Base-by-base conservation (phyloP, 140 eudicot genomes). In the Artemisia princeps region DNA sequence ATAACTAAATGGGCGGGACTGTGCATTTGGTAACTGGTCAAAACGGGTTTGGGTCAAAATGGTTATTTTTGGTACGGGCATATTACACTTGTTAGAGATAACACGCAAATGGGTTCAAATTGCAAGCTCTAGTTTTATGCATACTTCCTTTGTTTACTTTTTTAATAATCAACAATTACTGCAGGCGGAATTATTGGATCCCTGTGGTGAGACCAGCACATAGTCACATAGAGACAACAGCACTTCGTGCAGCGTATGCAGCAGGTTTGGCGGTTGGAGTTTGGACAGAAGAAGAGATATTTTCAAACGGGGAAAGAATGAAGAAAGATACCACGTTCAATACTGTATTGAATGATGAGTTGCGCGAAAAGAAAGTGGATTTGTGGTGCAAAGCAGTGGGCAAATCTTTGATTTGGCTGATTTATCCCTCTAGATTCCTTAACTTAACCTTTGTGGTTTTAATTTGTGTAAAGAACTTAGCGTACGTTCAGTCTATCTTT, bases 311-410 rank as follows among this genome's bases (percentile, higher is more conserved):
- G 6, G 94, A 84, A 54, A 90, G 79, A 82, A 74, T 76, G 83
- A 77, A 87, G 81, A 79, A 78, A 58, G 84, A 72, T 12, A 78
- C 85, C 3, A 78, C 67, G 40, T 90, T 90, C 33, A 63, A 50
- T n/a, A 85, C 95, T 2, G 22, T 69, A 7, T 70, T 90, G 63
- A 44, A 19, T 15, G 90, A 87, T 44, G 88, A 80, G 40, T 46
- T 24, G 69, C 79, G 97, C 78, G 76, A 83, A 82, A 90, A 90
- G 84, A 90, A 87, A 78, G 82, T 74, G 60, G 94, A 79, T 0
- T 90, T 95, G 7, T 90, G 97, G 95, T 81, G 87, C 87, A 87
- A 84, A 78, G 97, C 97, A 14, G 91, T 90, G 26, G 40, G 78
- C 64, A 83, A 94, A 74, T 77, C 94, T 10, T 90, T 30, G 94